Base-by-base conservation (phyloP, 495 filamentous ascomycete genomes). In the Penicillium argentinense region DNA sequence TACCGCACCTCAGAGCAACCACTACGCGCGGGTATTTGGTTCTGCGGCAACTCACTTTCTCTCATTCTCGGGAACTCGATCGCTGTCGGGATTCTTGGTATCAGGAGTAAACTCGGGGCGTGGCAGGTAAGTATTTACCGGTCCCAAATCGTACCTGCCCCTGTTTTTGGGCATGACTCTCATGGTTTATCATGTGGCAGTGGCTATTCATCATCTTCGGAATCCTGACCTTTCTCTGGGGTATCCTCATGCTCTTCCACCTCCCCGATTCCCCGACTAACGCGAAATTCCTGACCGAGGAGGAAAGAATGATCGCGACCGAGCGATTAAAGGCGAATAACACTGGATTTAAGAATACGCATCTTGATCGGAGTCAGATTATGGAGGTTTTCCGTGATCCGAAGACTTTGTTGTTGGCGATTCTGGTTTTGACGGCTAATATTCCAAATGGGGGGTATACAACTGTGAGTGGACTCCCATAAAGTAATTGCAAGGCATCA, bases 281-380 rank as follows among this genome's bases (percentile, higher is more conserved):
- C 24, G 71, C 74, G 1, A 62, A 55, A n/a, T 75, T 70, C 43
- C 62, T 77, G 9, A 64, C 53, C 1, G 59, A 71, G 5, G 56
- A 68, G 14, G 73, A 79, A 25, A 69, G 66, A 17, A 46, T 72
- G 17, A 70, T 79, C 50, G 68, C 67, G 6, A 60, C 78, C 12
- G 75, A 81, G 54, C 64, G 77, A 13, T 61, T 80, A 19, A 68
- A 71, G 8, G 64, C 66, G 4, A 80, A 83, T 34, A 66, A 80
- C 40, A 74, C 75, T n/a, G 79, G 79, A 19, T 63, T 78, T 7
- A 74, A 76, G 25, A 79, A 77, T 45, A 77, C 78, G 38, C 57
- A 64, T 9, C 78, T 80, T 39, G 74, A 79, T 28, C 67, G 56
- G 42, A 57, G 71, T 6, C 80, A 83, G 36, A 68, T 73, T 34